phyloP scores from a whole-genome alignment of 306 rosid species.

The Ormosia emarginata region DNA sequence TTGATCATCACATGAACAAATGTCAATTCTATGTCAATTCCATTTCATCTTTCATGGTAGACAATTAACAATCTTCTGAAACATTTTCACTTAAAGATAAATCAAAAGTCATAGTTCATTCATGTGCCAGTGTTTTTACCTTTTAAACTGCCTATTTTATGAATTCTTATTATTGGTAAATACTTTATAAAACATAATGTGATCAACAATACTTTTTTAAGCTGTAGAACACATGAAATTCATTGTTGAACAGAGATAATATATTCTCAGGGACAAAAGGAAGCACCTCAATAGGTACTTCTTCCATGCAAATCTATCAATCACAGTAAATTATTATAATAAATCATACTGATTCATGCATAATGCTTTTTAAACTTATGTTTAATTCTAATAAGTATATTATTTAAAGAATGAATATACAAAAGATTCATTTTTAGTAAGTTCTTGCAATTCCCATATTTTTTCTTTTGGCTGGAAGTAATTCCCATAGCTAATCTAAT shows the following conservation, averaged over 20 bases:
- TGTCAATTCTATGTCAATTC: background rate
- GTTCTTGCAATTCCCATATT: background rate
- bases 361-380: background rate
- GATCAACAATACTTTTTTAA: background rate
- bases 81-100: background rate
- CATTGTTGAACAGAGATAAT: background rate
- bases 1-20: background rate
- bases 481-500: background rate
- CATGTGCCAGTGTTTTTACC: background rate
- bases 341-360: no score
- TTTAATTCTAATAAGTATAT: background rate
- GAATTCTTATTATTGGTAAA: background rate
- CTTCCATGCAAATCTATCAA: background rate
- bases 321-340: no score
- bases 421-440: background rate
- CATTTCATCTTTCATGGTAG: background rate
- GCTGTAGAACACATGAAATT: background rate
- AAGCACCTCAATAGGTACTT: background rate
- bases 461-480: background rate
- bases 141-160: background rate
- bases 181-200: background rate
- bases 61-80: background rate
- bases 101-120: background rate
- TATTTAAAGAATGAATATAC: background rate
- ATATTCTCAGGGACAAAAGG: background rate